Conservation (phyloP, 2,329 filamentous ascomycete species). For the Scleromitrula shiraiana region DNA sequence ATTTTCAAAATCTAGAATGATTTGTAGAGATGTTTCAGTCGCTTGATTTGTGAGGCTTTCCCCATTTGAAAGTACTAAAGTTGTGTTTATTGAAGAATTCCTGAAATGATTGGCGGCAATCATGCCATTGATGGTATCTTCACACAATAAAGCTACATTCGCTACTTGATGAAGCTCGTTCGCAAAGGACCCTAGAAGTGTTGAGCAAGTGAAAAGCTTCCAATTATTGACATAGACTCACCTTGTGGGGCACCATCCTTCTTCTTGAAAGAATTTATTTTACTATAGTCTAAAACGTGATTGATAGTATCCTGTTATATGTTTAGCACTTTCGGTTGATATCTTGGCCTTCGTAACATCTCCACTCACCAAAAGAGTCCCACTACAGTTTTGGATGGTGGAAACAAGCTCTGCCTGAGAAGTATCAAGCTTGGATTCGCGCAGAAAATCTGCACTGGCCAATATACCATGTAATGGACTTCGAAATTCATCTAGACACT, state of each 20-base stretch:
- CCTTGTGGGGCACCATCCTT: conserved; percentile 18
- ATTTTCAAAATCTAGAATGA: conserved; percentile 25
- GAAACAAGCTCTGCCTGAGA: conserved; percentile 9
- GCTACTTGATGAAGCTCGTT: conserved; percentile 23
- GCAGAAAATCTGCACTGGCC: conserved; percentile 35
- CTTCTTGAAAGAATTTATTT: conserved; percentile 38
- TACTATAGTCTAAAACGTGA: conserved; percentile 45
- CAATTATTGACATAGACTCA: background rate
- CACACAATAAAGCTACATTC: conserved; percentile 25
- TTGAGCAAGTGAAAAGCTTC: background rate
- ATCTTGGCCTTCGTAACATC: background rate
- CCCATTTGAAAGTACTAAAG: conserved; percentile 6
- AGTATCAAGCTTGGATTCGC: background rate
- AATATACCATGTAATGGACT: conserved; percentile 52
- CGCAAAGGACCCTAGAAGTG: conserved; percentile 17
- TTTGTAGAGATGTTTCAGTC: conserved; percentile 12
- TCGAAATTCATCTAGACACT: conserved; percentile 37
- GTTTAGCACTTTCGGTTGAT: background rate
- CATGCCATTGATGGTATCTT: conserved; percentile 27
- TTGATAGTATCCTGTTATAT: conserved; percentile 39
- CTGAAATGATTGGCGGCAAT: conserved; percentile 16
- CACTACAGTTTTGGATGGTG: conserved; percentile 41
- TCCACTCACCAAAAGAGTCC: conserved; percentile 35
- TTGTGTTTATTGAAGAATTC: background rate
- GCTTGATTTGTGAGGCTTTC: background rate